Evolutionary conservation across 2,329 filamentous ascomycete genomes (phyloP).

Genomic region (Gaeumannomyces sp.): DNA sequence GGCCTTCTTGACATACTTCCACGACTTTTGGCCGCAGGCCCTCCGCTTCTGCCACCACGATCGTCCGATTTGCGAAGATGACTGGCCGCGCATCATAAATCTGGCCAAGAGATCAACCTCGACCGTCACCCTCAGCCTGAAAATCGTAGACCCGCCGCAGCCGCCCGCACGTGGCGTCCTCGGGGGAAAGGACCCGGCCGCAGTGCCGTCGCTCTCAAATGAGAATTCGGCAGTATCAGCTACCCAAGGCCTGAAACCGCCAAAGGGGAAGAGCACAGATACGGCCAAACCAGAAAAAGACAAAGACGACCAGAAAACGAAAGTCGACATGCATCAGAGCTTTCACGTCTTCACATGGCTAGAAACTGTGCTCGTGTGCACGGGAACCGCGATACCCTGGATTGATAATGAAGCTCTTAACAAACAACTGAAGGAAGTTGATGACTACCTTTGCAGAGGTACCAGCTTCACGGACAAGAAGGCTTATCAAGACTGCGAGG

Average conservation of each 20-base stretch:
- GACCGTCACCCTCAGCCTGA: slow-evolving; percentile 17
- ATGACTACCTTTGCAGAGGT: slow-evolving; percentile 12
- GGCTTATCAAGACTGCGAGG: slow-evolving; percentile 15
- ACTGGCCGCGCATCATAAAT: slow-evolving; percentile 21
- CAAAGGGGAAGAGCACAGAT: background rate
- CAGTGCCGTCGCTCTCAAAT: background rate
- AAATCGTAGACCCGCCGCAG: background rate
- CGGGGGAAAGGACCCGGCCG: background rate
- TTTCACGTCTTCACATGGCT: slow-evolving; percentile 21
- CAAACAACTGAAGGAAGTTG: slow-evolving; percentile 14
- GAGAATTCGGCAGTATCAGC: background rate
- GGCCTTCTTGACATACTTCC: slow-evolving; percentile 36
- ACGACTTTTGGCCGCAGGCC: slow-evolving; percentile 34
- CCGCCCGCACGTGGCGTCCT: slow-evolving; percentile 8
- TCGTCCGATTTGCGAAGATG: slow-evolving; percentile 13
- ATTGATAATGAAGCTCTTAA: background rate
- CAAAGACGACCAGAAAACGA: background rate
- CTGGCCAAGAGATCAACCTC: slow-evolving; percentile 16
- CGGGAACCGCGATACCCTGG: background rate
- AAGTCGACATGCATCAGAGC: slow-evolving; percentile 11
- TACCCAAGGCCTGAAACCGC: slow-evolving; percentile 8
- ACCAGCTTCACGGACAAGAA: slow-evolving; percentile 14
- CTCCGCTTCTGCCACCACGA: slow-evolving; percentile 27
- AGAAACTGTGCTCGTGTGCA: slow-evolving; percentile 4
- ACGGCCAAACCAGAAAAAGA: background rate